Conservation (phyloP, 2,329 filamentous ascomycete species). For the Colletotrichum euphorbiae region DNA sequence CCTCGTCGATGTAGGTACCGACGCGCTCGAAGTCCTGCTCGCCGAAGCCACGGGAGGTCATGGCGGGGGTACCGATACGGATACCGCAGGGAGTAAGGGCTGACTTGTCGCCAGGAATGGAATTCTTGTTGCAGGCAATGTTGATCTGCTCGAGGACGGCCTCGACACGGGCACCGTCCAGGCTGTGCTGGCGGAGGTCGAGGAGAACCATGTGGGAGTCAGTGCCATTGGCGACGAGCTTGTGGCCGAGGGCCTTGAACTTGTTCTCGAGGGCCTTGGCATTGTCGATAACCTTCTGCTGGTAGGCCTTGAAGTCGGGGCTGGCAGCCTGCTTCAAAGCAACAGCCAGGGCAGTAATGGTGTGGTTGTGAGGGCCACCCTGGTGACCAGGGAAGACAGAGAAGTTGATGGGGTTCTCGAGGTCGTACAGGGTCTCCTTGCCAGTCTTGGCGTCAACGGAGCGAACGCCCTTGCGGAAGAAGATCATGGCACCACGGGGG, state of each 20-base stretch:
- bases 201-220: slow-evolving; percentile 98
- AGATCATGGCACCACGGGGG: slow-evolving; percentile 99
- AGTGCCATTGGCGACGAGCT: slow-evolving; percentile 93
- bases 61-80: slow-evolving; percentile 95
- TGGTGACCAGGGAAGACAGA: slow-evolving; percentile 99
- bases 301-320: slow-evolving; percentile 93
- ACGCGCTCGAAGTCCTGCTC: slow-evolving; percentile 93
- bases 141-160: slow-evolving; percentile 97
- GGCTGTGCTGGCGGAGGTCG: slow-evolving; percentile 86
- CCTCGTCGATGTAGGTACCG: slow-evolving; percentile 86
- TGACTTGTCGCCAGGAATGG: slow-evolving; percentile 96
- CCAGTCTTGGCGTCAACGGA: slow-evolving; percentile 90
- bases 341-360: slow-evolving; percentile 95
- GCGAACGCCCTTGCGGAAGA: slow-evolving; percentile 97
- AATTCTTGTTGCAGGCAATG: slow-evolving; percentile 99
- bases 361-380: slow-evolving; percentile 99
- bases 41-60: slow-evolving; percentile 95
- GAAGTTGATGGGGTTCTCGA: slow-evolving; percentile 97
- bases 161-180: slow-evolving; percentile 96
- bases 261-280: slow-evolving; percentile 89
- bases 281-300: slow-evolving; percentile 91
- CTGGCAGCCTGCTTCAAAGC: slow-evolving; percentile 93
- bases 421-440: slow-evolving; percentile 90
- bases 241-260: slow-evolving; percentile 90
- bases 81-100: slow-evolving; percentile 94